These are phyloP conservation scores for Scolecobasidium constrictum DNA, from an alignment of 2,329 filamentous ascomycete genomes.

Conservation along the genomic window DNA sequence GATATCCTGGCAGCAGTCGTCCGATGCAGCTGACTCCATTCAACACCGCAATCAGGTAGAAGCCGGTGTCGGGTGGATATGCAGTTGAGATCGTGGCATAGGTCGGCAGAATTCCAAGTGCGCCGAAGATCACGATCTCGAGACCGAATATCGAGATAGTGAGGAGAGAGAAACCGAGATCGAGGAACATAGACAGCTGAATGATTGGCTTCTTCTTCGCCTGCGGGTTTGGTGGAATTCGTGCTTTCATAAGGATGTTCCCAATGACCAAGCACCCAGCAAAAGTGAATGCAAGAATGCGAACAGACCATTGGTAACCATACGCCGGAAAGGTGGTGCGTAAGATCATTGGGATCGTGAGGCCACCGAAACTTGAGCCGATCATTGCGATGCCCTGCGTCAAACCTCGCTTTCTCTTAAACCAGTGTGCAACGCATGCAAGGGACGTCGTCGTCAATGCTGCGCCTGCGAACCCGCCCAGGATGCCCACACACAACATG, in stretches of 20 bases:
- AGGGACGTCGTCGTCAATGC: constrained; percentile 27
- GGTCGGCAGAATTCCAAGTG: constrained; percentile 6
- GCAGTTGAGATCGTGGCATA: constrained; percentile 7
- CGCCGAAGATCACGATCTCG: constrained; percentile 15
- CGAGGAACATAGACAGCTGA: constrained; percentile 22
- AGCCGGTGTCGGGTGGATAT: constrained; percentile 22
- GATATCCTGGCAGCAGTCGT: constrained; percentile 40
- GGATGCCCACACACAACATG: constrained; percentile 27
- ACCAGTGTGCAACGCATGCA: constrained; percentile 27
- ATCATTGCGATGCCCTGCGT: constrained; percentile 29
- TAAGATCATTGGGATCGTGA: constrained; percentile 26
- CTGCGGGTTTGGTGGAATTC: constrained; percentile 6
- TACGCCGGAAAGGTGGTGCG: constrained; percentile 17
- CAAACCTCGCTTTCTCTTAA: constrained; percentile 24
- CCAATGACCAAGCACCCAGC: constrained; percentile 21
- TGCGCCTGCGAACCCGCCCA: constrained; percentile 27
- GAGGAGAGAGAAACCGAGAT: constrained; percentile 19
- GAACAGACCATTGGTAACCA: constrained; percentile 26
- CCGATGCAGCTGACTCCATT: constrained; percentile 37
- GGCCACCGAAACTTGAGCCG: constrained; percentile 22
- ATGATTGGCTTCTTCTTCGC: constrained; percentile 18
- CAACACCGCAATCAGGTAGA: constrained; percentile 44
- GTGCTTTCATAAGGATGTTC: constrained; percentile 23
- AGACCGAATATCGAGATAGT: constrained; percentile 24
- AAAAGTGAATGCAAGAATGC: constrained; percentile 28